Percentiles rank a stretch among this genome's conserved stretches.
Conservation (phyloP, 116 monocot species). For the Iris pallida region DNA sequence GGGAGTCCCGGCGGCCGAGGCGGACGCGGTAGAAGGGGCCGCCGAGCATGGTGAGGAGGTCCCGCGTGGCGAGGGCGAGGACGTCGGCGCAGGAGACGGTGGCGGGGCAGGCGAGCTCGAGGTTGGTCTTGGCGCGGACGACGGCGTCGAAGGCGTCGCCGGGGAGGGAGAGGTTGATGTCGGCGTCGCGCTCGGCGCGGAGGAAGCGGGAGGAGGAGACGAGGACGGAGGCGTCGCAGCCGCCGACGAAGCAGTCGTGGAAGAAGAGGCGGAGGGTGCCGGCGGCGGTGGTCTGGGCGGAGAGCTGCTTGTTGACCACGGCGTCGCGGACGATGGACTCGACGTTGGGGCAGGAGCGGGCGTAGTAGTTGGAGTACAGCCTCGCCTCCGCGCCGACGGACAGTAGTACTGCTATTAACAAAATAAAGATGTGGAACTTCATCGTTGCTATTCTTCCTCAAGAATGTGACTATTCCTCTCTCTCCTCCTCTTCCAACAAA, state of each 20-base stretch:
- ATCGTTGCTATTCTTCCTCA: not conserved
- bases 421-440: not conserved
- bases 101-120: slow-evolving; percentile 47
- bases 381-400: not conserved
- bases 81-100: slow-evolving; percentile 78
- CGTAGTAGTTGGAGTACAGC: slow-evolving; percentile 15
- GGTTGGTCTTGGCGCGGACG: slow-evolving; percentile 38
- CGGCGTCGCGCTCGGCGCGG: slow-evolving; percentile 46
- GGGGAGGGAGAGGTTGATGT: slow-evolving; percentile 55
- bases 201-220: slow-evolving; percentile 54
- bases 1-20: slow-evolving; percentile 37
- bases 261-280: slow-evolving; percentile 39
- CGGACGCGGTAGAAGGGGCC: slow-evolving; percentile 36
- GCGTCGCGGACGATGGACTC: slow-evolving; percentile 14
- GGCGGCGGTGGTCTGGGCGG: slow-evolving; percentile 21
- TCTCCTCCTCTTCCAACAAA: not conserved
- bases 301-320: slow-evolving; percentile 25
- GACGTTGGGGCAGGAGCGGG: slow-evolving; percentile 15
- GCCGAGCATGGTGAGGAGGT: slow-evolving; percentile 49
- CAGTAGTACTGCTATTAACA: not conserved
- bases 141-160: slow-evolving; percentile 53
- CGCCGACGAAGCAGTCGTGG: slow-evolving; percentile 49
- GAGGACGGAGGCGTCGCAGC: slow-evolving; percentile 55
- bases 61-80: slow-evolving; percentile 55
- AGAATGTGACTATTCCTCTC: not conserved